A percentile compares a stretch with the other conserved stretches of the same genome.
phyloP scores from a whole-genome alignment of 441 rosid species.

The Gossypium schwendimanii region DNA sequence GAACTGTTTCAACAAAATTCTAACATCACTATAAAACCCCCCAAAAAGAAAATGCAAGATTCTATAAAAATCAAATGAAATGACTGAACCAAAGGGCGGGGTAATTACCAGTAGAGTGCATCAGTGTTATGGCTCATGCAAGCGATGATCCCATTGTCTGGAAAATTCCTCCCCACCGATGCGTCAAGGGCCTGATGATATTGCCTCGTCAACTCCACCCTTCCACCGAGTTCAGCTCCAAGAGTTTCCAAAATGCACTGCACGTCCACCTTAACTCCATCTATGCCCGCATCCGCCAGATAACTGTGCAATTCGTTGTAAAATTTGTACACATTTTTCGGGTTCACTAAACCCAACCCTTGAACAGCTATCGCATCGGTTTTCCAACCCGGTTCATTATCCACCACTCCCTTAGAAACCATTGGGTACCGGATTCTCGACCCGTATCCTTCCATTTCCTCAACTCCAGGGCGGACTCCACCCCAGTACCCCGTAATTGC shows the following conservation, averaged over 20 bases:
- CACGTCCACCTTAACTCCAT: conserved; percentile 86
- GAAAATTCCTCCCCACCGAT: conserved; percentile 66
- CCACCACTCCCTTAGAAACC: conserved; percentile 60
- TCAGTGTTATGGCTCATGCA: conserved; percentile 95
- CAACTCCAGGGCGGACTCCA: conserved; percentile 69
- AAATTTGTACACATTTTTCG: conserved; percentile 57
- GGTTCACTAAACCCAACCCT: conserved; percentile 79
- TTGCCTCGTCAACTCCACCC: conserved; percentile 71
- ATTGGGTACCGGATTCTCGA: conserved; percentile 63
- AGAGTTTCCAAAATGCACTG: conserved; percentile 86
- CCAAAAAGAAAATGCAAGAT: background rate
- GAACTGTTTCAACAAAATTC: conserved; percentile 37
- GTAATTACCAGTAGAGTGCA: conserved; percentile 69
- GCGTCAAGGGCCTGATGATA: conserved; percentile 90
- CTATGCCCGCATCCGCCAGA: conserved; percentile 73
- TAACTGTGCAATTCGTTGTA: conserved; percentile 73
- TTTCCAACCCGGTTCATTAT: conserved; percentile 74
- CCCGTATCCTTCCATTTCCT: conserved; percentile 61
- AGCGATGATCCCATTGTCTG: conserved; percentile 81
- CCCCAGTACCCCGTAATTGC: conserved; percentile 97
- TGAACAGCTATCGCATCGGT: conserved; percentile 52
- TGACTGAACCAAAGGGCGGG: background rate
- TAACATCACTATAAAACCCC: conserved; percentile 5
- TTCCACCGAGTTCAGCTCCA: conserved; percentile 79
- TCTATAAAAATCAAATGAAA: background rate